Base-by-base conservation (phyloP, 129 eudicot species). In the Logfia minima region DNA sequence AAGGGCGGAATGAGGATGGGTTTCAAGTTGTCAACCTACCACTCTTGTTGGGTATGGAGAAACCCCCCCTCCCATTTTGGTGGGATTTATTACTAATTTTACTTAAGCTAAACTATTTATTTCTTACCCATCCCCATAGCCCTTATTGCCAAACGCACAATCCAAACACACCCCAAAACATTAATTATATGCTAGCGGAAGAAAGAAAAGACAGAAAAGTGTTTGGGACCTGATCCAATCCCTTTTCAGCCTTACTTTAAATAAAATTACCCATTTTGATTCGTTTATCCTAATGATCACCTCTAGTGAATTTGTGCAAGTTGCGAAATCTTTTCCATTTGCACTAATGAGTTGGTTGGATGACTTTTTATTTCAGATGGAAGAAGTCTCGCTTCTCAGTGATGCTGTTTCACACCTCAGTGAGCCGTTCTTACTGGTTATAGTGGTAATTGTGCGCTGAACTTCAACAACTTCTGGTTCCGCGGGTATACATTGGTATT, bases 391-490 rank as follows among this genome's bases (percentile, higher is more conserved):
- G 53, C 98, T 94, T 91, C 97, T 94, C 85, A 87, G 68, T 81
- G 98, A 94, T 87, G 97, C 98, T 65, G 91, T 91, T 84, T 86
- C 91, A 55, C 96, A 94, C 85, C 97, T 94, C 78, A 87, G 89
- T 79, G 93, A 94, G 72, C 98, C 98, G 22, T 94, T 94, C 93
- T 85, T 89, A 84, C 86, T 94, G 98, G 98, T 94, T 83, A 94
- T 94, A 91, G 98, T 94, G 98, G 98, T 94, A 94, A 93, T 93
- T 88, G 97, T 85, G 98, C 86, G 98, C 98, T 93, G 97, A 93
- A 90, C 96, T 93, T 87, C 96, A 93, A 89, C 92, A 85, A 92
- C 89, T 86, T 92, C 98, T 90, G 96, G 90, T 93, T 90, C 89
- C 83, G 87, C 86, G 90, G 90, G 86, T 88, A 84, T 89, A 83